These are phyloP conservation scores for Domatiomyces globalis DNA, from an alignment of 2,329 filamentous ascomycete species.

Conservation along the genomic window DNA sequence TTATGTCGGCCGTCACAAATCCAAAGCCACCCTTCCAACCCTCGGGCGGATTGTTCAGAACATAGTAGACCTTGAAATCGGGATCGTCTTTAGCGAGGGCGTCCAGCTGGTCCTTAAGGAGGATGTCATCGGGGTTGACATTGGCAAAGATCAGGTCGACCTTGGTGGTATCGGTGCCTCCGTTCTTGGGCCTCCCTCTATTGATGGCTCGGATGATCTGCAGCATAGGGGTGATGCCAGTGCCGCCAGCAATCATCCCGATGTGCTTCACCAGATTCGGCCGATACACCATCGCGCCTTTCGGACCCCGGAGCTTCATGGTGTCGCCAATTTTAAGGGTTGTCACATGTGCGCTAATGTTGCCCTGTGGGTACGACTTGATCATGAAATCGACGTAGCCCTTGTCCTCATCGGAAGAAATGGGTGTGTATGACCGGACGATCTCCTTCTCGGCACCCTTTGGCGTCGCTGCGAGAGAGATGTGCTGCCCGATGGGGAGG, in stretches of 20 bases:
- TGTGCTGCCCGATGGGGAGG: constrained; percentile 96
- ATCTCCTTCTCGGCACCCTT: constrained; percentile 69
- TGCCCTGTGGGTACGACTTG: constrained; percentile 94
- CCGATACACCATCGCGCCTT: constrained; percentile 94
- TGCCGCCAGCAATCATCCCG: constrained; percentile 95
- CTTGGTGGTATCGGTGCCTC: constrained; percentile 68
- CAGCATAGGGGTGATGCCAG: constrained; percentile 96
- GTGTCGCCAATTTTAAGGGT: constrained; percentile 67
- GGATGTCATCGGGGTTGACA: constrained; percentile 80
- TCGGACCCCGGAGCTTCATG: constrained; percentile 85
- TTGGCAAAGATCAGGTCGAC: constrained; percentile 96
- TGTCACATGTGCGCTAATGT: constrained; percentile 90
- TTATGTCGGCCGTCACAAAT: constrained; percentile 92
- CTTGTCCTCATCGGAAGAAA: constrained; percentile 74
- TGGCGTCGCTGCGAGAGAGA: constrained; percentile 76
- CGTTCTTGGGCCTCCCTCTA: constrained; percentile 51
- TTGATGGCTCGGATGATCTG: constrained; percentile 88
- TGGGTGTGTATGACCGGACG: constrained; percentile 81
- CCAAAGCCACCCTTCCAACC: constrained; percentile 85
- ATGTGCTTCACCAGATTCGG: constrained; percentile 95
- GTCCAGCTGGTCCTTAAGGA: constrained; percentile 86
- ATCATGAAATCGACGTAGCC: constrained; percentile 94
- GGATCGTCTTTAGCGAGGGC: constrained; percentile 60
- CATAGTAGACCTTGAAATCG: constrained; percentile 80
- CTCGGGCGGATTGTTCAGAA: constrained; percentile 88